Base-by-base conservation (phyloP, 1,284 basidiomycete species). In the Trichosporon faecale region DNA sequence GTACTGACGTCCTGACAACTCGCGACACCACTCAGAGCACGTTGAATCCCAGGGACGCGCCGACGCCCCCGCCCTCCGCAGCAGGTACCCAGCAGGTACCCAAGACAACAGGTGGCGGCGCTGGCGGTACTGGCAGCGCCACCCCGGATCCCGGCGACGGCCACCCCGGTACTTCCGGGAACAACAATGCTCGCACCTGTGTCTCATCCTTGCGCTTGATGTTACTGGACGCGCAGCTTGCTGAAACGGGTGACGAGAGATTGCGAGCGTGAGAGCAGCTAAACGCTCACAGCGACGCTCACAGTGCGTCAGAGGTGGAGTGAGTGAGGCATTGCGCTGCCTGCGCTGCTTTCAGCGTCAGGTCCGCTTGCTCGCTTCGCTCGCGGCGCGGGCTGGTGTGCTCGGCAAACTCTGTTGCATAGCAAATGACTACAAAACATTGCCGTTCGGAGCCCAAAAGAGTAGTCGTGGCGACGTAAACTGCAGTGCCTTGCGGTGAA, bases 381-480 rank as follows among this genome's bases (percentile, higher is more conserved):
- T 23, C 49, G 44, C 18, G 16, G 44, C n/a, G n/a, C n/a, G n/a
- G n/a, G n/a, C 18, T 9, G 49, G 40, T 16, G 40, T 18, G 40
- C 40, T 44, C 40, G 40, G 49, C 49, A 52, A 52, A 52, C 40
- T 52, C 49, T 25, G 49, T 52, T 52, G 49, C 49, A 52, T 52
- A 52, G 49, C 49, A 23, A 52, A 21, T 25, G 11, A 52, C 49
- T 52, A 52, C 49, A 52, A 21, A 52, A 52, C 49, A 18, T 52
- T 52, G 49, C 49, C 49, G 23, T 52, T 23, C 49, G 49, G 49
- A 52, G 49, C 49, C 49, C 49, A 52, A 52, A 52, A 52, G 40
- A 52, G 49, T 52, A 52, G 49, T 52, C 49, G 49, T 52, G 49
- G 49, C 49, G 49, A 52, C 49, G 49, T 52, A 52, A 52, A 52